A percentile compares a stretch with the other conserved stretches of the same genome.
Conservation (phyloP, 148 eudicot species). For the Fallopia convolvulus region DNA sequence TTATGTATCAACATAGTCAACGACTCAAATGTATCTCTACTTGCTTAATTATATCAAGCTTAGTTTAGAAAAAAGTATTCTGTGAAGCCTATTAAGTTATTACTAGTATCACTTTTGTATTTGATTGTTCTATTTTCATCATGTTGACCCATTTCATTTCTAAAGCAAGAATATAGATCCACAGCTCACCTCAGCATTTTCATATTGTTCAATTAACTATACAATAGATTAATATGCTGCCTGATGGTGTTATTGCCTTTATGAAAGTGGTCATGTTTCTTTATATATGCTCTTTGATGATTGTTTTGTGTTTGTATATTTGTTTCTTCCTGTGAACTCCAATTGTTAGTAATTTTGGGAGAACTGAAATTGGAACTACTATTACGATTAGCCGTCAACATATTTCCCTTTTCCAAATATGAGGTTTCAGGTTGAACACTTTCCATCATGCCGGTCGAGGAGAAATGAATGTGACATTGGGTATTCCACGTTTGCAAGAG, state of each 20-base stretch:
- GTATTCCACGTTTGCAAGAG: slow-evolving; percentile 98
- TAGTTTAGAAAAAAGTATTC: not conserved
- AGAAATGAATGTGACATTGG: slow-evolving; percentile 97
- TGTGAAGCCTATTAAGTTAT: not conserved
- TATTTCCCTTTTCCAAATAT: not conserved
- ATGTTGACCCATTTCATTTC: not conserved
- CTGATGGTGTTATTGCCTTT: not conserved
- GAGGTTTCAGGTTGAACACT: slow-evolving; percentile 66
- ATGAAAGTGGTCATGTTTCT: not conserved
- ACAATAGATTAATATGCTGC: not conserved
- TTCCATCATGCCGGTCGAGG: slow-evolving; percentile 99
- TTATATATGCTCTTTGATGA: not conserved
- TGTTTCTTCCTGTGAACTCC: not conserved
- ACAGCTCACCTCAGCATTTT: not conserved
- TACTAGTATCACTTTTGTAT: not conserved
- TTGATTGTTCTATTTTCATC: not conserved
- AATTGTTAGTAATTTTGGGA: not conserved
- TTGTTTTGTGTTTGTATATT: not conserved
- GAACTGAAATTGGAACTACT: not conserved
- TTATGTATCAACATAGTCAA: not conserved
- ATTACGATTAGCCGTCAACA: not conserved
- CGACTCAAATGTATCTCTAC: not conserved
- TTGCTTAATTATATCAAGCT: not conserved
- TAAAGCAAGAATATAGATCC: not conserved
- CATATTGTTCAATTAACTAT: not conserved